These are phyloP conservation scores for Calonectria crousiana DNA, from an alignment of 2,329 filamentous ascomycete genomes.

Conservation along the genomic window DNA sequence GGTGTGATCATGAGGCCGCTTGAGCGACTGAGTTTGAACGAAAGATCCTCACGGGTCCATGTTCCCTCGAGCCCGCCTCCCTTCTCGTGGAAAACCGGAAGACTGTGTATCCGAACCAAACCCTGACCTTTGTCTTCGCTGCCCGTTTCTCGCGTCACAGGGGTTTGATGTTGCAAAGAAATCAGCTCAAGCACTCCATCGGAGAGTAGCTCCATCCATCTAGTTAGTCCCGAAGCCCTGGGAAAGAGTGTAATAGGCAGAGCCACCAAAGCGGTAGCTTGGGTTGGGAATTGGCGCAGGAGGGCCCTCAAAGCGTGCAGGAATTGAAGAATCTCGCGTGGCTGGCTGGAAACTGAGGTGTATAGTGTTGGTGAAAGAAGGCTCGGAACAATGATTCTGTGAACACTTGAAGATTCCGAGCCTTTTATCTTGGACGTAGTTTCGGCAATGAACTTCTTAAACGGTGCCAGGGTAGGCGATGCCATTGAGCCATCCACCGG, in stretches of 20 bases:
- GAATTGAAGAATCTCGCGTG: constrained; percentile 82
- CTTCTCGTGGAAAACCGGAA: constrained; percentile 89
- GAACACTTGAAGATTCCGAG: constrained; percentile 72
- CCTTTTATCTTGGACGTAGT: constrained; percentile 67
- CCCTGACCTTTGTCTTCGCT: constrained; percentile 85
- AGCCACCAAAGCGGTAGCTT: constrained; percentile 79
- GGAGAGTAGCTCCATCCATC: constrained; percentile 86
- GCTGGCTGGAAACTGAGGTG: constrained; percentile 75
- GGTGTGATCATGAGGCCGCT: constrained; percentile 87
- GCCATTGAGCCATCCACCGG: constrained; percentile 54
- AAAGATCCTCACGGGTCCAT: constrained; percentile 84
- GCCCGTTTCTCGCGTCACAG: constrained; percentile 61
- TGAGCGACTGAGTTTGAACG: constrained; percentile 86
- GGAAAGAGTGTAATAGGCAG: constrained; percentile 86
- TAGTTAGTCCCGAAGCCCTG: constrained; percentile 78
- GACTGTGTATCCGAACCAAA: constrained; percentile 82
- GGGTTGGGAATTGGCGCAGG: constrained; percentile 74
- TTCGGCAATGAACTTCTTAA: constrained; percentile 73
- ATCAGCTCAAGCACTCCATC: constrained; percentile 91
- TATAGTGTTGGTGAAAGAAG: constrained; percentile 91
- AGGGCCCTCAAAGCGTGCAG: constrained; percentile 83
- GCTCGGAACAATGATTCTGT: constrained; percentile 86
- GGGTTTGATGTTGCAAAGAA: constrained; percentile 70
- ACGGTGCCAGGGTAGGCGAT: constrained; percentile 49
- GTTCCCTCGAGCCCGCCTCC: constrained; percentile 80